Evolutionary conservation across 225 moss, liverwort and hornwort species (phyloP).

Genomic region (Thuidium tamariscinum): DNA sequence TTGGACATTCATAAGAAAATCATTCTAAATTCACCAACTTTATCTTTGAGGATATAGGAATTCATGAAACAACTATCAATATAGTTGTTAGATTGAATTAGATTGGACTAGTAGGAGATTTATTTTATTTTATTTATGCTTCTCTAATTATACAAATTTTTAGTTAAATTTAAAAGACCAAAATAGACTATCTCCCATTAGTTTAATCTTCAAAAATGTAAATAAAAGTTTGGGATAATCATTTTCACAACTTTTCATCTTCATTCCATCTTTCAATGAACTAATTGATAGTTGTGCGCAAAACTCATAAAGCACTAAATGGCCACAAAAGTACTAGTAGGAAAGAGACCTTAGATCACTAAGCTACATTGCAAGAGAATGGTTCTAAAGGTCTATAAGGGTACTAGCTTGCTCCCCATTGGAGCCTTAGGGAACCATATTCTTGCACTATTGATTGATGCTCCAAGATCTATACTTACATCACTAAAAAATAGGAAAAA

Average conservation of each 20-base stretch:
- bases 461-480: not conserved
- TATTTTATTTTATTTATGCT: not conserved
- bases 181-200: not conserved
- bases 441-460: not conserved
- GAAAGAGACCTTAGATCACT: not conserved
- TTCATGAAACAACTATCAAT: not conserved
- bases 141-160: not conserved
- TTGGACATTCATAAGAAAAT: not conserved
- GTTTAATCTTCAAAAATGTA: not conserved
- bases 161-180: not conserved
- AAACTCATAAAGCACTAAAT: not conserved
- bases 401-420: not conserved
- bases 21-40: fast-evolving
- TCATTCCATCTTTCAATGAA: not conserved
- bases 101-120: not conserved
- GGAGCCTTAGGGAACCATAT: not conserved
- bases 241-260: not conserved
- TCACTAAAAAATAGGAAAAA: not conserved
- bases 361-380: not conserved
- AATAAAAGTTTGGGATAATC: not conserved
- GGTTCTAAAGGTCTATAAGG: not conserved
- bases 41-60: not conserved
- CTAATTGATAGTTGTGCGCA: fast-evolving
- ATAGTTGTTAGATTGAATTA: fast-evolving
- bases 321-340: not conserved